A percentile compares a stretch with the other conserved stretches of the same genome.
Conservation (phyloP, 2,329 filamentous ascomycete genomes). For the Periconia digitata region DNA sequence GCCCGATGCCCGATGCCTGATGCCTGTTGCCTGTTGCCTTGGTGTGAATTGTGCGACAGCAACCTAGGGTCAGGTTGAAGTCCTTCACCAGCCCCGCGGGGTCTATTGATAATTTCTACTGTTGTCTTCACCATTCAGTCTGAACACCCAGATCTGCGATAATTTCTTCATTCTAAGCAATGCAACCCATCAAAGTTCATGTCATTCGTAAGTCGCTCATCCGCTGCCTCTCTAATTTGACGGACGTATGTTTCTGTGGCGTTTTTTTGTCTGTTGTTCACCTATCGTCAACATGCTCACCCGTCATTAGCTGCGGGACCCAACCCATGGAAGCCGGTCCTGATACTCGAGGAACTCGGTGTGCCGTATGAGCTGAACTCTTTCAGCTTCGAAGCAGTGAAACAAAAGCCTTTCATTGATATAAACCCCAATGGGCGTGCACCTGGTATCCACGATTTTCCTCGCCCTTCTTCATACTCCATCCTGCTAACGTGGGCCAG, state of each 20-base stretch:
- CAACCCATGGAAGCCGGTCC: constrained; percentile 16
- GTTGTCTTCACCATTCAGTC: too few species aligned
- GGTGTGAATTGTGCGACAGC: too few species aligned
- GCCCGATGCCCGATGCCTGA: too few species aligned
- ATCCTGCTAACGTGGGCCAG: constrained; percentile 5
- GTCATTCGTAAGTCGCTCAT: neutral
- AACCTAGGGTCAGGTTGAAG: too few species aligned
- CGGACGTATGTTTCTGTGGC: too few species aligned
- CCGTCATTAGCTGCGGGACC: constrained; percentile 11
- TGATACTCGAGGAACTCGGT: constrained; percentile 35
- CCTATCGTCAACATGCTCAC: neutral
- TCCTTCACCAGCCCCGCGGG: too few species aligned
- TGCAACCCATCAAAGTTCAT: neutral
- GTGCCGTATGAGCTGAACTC: constrained; percentile 15
- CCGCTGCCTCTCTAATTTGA: neutral
- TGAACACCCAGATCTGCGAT: too few species aligned
- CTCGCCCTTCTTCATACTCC: neutral
- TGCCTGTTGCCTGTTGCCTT: too few species aligned
- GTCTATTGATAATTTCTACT: too few species aligned
- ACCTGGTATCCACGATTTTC: constrained; percentile 6
- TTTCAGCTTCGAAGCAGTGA: constrained; percentile 13
- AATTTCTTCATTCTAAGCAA: too few species aligned
- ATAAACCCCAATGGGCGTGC: constrained; percentile 20
- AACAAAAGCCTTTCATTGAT: constrained; percentile 14
- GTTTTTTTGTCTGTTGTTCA: too few species aligned